Conservation (phyloP, 2,329 filamentous ascomycete genomes). For the Calonectria pseudoreteaudii region DNA sequence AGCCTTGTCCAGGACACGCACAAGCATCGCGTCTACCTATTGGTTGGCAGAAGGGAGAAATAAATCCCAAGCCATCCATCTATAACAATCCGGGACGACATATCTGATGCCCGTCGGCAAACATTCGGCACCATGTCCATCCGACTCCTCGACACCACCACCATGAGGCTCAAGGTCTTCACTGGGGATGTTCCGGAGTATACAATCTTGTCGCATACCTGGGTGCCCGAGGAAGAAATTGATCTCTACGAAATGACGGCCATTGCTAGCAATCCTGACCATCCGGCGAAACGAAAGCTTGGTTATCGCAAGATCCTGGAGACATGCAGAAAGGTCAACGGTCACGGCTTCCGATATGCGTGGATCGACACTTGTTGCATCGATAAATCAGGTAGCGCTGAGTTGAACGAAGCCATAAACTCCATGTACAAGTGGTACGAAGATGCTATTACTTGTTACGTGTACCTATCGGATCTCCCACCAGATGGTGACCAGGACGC, state of each 20-base stretch:
- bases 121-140: neutral
- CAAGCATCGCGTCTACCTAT: neutral
- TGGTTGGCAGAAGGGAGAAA: neutral
- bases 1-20: neutral
- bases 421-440: constrained; percentile 3
- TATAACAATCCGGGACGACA: too few relatives aligned
- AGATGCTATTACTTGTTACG: neutral
- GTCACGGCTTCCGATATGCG: neutral
- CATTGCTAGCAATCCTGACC: neutral
- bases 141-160: neutral
- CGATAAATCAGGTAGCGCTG: neutral
- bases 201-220: neutral
- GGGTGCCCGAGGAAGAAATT: neutral
- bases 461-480: neutral
- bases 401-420: neutral
- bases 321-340: neutral
- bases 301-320: neutral
- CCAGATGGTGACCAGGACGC: neutral
- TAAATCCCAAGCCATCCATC: too few relatives aligned
- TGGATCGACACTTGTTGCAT: constrained; percentile 7
- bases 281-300: neutral
- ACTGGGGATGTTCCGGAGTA: neutral
- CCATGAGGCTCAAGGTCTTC: constrained; percentile 1
- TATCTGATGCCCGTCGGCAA: neutral
- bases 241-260: neutral